Evolutionary conservation across 2,329 filamentous ascomycete species (phyloP).

Genomic region (Trichoderma hamatum): DNA sequence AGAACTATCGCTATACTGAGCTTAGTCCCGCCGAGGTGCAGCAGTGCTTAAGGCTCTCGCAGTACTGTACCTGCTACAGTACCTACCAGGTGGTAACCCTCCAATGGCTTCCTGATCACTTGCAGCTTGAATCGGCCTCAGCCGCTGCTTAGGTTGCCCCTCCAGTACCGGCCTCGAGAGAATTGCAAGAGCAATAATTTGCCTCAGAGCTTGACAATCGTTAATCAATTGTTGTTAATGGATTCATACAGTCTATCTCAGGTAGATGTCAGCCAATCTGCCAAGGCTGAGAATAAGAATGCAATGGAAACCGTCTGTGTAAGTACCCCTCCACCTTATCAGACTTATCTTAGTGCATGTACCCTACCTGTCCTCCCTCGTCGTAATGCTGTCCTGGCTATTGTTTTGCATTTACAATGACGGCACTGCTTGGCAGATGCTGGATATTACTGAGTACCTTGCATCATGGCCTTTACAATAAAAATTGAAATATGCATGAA

Average conservation of each 20-base stretch:
- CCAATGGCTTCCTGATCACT: neutral
- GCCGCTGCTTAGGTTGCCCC: neutral
- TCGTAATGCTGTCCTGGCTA: neutral
- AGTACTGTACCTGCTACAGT: too few relatives aligned
- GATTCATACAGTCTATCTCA: neutral
- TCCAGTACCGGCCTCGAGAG: neutral
- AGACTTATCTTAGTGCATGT: too few relatives aligned
- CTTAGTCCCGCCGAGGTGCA: neutral
- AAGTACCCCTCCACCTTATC: neutral
- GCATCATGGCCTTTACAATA: neutral
- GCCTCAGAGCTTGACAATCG: too few relatives aligned
- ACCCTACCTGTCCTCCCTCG: too few relatives aligned
- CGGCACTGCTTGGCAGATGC: rapidly evolving
- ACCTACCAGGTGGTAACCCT: too few relatives aligned
- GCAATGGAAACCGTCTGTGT: neutral
- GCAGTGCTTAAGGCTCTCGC: neutral
- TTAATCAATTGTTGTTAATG: neutral
- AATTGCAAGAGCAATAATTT: neutral
- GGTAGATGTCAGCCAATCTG: neutral
- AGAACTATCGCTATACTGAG: neutral
- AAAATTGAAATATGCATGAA: neutral
- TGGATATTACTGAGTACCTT: neutral
- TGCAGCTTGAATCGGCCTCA: neutral
- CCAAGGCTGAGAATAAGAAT: neutral
- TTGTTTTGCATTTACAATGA: neutral